Evolutionary conservation across 2,329 filamentous ascomycete species (phyloP).

Genomic region (Didymella pomorum): DNA sequence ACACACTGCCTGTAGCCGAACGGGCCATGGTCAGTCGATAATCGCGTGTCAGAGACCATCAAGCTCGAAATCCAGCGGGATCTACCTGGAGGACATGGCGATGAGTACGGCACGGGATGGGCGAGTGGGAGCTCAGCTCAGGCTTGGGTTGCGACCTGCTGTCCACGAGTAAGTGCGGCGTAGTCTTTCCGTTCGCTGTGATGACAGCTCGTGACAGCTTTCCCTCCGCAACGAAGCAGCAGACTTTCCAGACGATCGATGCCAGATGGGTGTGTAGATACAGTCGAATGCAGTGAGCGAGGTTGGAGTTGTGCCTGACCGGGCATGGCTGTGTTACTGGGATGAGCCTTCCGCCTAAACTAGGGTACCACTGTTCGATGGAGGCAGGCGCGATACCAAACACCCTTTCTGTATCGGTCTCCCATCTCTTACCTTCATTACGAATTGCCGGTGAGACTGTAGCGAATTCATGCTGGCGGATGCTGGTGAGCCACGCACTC

Average conservation of each 20-base stretch:
- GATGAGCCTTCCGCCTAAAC: conserved; percentile 31
- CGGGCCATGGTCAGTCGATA: background rate
- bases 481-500: background rate
- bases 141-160: background rate
- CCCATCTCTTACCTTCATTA: conserved; percentile 1
- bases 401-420: conserved; percentile 16
- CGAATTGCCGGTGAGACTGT: too few relatives aligned
- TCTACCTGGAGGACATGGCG: background rate
- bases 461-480: background rate
- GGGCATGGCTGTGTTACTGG: conserved; percentile 24
- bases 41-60: background rate
- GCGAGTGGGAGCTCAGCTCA: background rate
- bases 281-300: background rate
- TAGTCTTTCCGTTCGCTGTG: background rate
- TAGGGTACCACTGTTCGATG: conserved; percentile 34
- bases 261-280: background rate
- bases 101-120: background rate
- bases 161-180: background rate
- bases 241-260: background rate
- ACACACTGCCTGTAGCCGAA: background rate
- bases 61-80: background rate
- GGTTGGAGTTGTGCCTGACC: conserved; percentile 16
- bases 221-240: background rate
- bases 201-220: background rate
- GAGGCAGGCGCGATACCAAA: conserved; percentile 9